Evolutionary conservation across 164 flowering plant species (phyloP).

Genomic region (Nymphaea thermarum): DNA sequence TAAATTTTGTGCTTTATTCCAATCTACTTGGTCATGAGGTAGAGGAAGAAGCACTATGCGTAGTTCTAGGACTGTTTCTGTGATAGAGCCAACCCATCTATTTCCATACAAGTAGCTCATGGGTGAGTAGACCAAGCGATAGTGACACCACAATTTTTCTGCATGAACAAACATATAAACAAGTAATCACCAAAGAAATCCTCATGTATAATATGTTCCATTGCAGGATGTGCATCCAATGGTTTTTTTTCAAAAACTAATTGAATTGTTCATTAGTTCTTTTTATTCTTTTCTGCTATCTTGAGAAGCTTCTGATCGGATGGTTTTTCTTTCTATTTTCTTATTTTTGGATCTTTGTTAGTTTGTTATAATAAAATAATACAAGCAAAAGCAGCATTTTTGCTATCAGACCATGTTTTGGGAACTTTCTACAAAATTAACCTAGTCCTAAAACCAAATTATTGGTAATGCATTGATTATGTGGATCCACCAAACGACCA

Average conservation of each 20-base stretch:
- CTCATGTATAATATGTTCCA: not conserved
- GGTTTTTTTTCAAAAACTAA: not conserved
- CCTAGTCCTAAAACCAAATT: too few relatives aligned
- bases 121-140: slow-evolving; percentile 21
- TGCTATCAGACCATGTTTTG: too few relatives aligned
- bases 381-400: too few relatives aligned
- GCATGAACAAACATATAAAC: not conserved
- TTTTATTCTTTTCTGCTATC: too few relatives aligned
- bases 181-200: not conserved
- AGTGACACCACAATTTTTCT: slow-evolving; percentile 27
- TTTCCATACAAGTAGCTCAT: slow-evolving; percentile 31
- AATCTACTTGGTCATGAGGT: slow-evolving; percentile 30
- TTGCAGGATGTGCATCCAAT: not conserved
- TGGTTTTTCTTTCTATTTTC: too few relatives aligned
- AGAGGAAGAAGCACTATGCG: slow-evolving; percentile 26
- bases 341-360: too few relatives aligned
- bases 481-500: too few relatives aligned
- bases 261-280: too few relatives aligned
- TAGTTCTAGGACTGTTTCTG: slow-evolving; percentile 16
- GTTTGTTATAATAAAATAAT: too few relatives aligned
- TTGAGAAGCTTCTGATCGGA: too few relatives aligned
- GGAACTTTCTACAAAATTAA: too few relatives aligned
- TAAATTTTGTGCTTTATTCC: slow-evolving; percentile 30
- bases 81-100: slow-evolving; percentile 40
- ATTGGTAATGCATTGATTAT: too few relatives aligned